Percentiles rank a stretch among this genome's conserved stretches.
phyloP scores from a whole-genome alignment of 257 asterid species.

The Perilla frutescens region DNA sequence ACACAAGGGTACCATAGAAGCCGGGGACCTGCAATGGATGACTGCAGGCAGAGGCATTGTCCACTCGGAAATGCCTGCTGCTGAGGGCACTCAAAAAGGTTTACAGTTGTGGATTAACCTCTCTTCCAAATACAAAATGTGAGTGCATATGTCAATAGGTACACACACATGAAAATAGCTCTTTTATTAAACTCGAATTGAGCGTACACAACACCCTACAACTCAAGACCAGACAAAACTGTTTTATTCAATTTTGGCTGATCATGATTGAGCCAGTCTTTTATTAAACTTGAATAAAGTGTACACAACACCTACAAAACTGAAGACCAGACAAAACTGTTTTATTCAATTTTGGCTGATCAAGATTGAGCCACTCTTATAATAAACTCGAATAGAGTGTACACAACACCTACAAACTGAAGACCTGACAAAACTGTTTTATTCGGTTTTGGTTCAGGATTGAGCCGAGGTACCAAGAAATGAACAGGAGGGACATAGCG shows the following conservation, averaged over 20 bases:
- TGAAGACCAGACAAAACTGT: no score
- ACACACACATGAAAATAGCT: no score
- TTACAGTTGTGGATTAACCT: constrained; percentile 92
- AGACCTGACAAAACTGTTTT: no score
- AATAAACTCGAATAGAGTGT: no score
- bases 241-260: no score
- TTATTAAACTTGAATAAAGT: no score
- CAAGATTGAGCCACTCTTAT: constrained; percentile 78
- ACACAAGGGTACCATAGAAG: constrained; percentile 76
- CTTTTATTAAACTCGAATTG: no score
- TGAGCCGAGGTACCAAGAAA: constrained; percentile 87
- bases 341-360: not conserved
- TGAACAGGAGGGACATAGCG: constrained; percentile 58
- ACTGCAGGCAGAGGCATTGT: constrained; percentile 96
- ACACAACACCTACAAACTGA: no score
- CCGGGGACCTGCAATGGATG: constrained; percentile 97
- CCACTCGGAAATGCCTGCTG: constrained; percentile 94
- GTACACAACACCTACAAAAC: no score
- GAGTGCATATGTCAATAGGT: constrained; percentile 18
- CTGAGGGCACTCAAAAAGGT: constrained; percentile 78
- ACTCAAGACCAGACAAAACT: no score
- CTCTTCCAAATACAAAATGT: constrained; percentile 78
- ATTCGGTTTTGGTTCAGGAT: constrained; percentile 46
- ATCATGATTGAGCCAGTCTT: no score
- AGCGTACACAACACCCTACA: no score